These are phyloP conservation scores for Pseudognaphalium luteoalbum DNA, from an alignment of 129 eudicot genomes.

Conservation along the genomic window DNA sequence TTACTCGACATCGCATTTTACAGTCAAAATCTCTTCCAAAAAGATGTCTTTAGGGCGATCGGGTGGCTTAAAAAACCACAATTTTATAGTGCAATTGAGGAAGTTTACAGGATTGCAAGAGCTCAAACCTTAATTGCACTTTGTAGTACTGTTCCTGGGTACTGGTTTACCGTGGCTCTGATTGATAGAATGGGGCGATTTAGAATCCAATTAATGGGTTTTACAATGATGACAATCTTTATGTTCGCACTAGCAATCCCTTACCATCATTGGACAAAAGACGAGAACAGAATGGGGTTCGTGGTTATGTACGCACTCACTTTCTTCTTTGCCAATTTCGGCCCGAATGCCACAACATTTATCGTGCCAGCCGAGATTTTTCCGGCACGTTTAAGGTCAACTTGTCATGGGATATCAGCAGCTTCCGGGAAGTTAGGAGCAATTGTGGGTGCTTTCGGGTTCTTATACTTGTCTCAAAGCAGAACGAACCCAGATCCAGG, in stretches of 20 bases:
- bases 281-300: constrained; percentile 51
- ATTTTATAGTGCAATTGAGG: constrained; percentile 59
- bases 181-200: constrained; percentile 63
- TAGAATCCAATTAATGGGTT: constrained; percentile 58
- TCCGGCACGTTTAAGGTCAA: constrained; percentile 73
- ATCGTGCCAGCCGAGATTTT: constrained; percentile 85
- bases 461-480: constrained; percentile 68
- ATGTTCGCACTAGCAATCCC: constrained; percentile 69
- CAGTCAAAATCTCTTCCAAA: constrained; percentile 72
- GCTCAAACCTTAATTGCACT: constrained; percentile 81
- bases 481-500: constrained; percentile 45
- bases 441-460: constrained; percentile 78
- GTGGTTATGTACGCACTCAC: constrained; percentile 66
- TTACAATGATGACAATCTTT: constrained; percentile 66
- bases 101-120: constrained; percentile 56
- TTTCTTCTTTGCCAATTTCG: constrained; percentile 77
- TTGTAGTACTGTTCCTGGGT: constrained; percentile 74
- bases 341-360: constrained; percentile 78
- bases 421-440: constrained; percentile 79
- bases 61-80: constrained; percentile 51
- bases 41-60: constrained; percentile 61
- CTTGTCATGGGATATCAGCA: constrained; percentile 83
- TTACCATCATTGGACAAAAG: constrained; percentile 61
- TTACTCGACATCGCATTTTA: constrained; percentile 70
- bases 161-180: constrained; percentile 72